phyloP scores from a whole-genome alignment of 306 rosid species.

The Mucuna pruriens region DNA sequence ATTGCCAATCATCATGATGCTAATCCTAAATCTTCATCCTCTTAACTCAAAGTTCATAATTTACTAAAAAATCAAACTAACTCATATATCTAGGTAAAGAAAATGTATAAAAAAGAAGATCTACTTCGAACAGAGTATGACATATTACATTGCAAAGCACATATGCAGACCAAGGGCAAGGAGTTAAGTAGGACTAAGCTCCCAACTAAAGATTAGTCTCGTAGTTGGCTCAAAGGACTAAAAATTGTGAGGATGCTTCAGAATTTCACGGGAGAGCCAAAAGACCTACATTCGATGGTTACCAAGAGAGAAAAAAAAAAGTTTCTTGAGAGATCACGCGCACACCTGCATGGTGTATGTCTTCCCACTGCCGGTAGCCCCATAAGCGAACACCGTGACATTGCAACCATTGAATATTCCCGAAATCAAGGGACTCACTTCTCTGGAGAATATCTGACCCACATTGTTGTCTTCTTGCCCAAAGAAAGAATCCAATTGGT shows the following conservation, averaged over 20 bases:
- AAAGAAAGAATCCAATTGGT: constrained; percentile 75
- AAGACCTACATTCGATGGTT: no score
- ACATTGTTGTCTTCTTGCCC: constrained; percentile 78
- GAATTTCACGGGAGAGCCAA: no score
- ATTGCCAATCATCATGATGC: not conserved
- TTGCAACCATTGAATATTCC: constrained; percentile 75
- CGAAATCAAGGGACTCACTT: constrained; percentile 78
- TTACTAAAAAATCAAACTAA: not conserved
- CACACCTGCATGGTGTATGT: constrained; percentile 95
- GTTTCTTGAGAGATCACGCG: constrained; percentile 18
- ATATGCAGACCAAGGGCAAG: no score
- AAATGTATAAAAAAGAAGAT: no score
- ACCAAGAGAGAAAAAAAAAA: no score
- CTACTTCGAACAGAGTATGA: not conserved
- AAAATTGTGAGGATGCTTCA: no score
- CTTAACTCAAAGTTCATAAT: not conserved
- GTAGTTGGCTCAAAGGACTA: no score
- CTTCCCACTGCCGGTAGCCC: constrained; percentile 98
- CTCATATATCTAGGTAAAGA: not conserved
- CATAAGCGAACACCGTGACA: constrained; percentile 90
- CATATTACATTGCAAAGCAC: not conserved
- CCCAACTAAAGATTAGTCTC: no score
- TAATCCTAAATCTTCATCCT: not conserved
- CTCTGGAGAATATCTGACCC: constrained; percentile 65
- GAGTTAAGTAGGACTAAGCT: no score